Evolutionary conservation across 2,329 filamentous ascomycete genomes (phyloP).

Genomic region (Aspergillus ibericus): DNA sequence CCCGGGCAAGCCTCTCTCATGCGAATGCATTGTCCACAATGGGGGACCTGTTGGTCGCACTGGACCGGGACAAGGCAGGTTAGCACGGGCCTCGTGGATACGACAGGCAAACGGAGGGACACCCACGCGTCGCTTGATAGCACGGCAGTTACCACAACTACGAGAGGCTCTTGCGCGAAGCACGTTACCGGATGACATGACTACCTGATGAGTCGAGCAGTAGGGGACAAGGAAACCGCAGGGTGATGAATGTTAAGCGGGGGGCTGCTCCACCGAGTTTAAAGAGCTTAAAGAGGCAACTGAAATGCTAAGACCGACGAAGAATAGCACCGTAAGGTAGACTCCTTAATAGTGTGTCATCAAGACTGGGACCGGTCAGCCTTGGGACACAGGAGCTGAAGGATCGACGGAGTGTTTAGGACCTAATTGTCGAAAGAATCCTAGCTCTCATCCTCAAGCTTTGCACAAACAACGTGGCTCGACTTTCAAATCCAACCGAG

Average conservation of each 20-base stretch:
- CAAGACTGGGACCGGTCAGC: no score
- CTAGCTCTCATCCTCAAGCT: no score
- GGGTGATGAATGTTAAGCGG: neutral
- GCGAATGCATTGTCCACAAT: constrained; percentile 29
- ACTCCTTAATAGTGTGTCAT: no score
- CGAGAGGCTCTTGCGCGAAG: constrained; percentile 16
- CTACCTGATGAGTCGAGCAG: neutral
- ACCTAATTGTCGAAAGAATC: no score
- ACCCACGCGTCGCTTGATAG: constrained; percentile 25
- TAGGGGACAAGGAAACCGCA: neutral
- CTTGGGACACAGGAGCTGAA: no score
- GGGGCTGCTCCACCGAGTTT: neutral
- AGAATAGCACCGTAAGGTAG: no score
- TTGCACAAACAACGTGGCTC: no score
- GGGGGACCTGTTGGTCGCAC: constrained; percentile 25
- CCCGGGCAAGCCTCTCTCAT: constrained; percentile 26
- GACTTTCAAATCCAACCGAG: neutral
- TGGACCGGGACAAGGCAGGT: constrained; percentile 4
- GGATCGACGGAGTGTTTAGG: no score
- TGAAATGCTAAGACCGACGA: no score
- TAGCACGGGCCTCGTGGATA: neutral
- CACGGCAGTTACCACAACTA: constrained; percentile 22
- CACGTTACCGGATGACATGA: constrained; percentile 1
- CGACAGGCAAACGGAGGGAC: neutral
- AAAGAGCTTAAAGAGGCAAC: neutral